Percentiles rank a stretch among this genome's conserved stretches.
Conservation (phyloP, 768 basidiomycete genomes). For the Tylopilus rubrobrunneus region DNA sequence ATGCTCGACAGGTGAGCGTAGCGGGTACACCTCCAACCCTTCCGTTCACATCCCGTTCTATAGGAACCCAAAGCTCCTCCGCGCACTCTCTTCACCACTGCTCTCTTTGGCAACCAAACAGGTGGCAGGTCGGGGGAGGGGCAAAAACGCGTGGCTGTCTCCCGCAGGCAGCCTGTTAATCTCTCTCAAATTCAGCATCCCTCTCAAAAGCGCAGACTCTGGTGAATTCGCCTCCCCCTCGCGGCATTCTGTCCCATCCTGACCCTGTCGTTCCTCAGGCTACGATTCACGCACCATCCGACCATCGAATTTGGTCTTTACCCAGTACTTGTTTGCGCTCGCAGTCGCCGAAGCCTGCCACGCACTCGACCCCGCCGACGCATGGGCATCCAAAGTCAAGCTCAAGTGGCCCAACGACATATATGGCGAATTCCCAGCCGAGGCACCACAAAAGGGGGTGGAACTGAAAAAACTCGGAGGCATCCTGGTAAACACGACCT, state of each 20-base stretch:
- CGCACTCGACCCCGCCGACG: constrained; percentile 42
- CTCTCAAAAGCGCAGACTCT: constrained; percentile 12
- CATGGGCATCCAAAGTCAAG: constrained; percentile 53
- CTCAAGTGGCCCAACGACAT: constrained; percentile 99
- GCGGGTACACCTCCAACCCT: background rate
- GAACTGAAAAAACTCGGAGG: constrained; percentile 84
- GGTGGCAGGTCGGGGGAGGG: constrained; percentile 83
- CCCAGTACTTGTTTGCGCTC: constrained; percentile 89
- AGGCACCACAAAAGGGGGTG: constrained; percentile 23
- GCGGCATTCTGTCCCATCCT: background rate
- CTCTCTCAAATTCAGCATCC: constrained; percentile 24
- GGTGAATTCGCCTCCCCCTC: constrained; percentile 1
- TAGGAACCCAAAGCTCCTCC: constrained; percentile 75
- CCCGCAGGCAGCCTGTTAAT: constrained; percentile 86
- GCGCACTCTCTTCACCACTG: constrained; percentile 66
- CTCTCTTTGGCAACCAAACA: constrained; percentile 87
- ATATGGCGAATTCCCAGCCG: constrained; percentile 60
- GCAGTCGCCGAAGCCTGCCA: constrained; percentile 87
- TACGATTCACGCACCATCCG: constrained; percentile 12
- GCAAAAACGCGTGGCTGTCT: constrained; percentile 88
- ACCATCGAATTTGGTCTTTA: constrained; percentile 72
- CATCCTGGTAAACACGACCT: constrained; percentile 85
- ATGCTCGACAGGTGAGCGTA: constrained; percentile 81
- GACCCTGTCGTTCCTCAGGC: background rate
- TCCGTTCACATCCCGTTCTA: background rate